Evolutionary conservation across 768 basidiomycete species (phyloP), one percentile per base, ranked within the genome.

Genomic region (Daedaleopsis nitida): DNA sequence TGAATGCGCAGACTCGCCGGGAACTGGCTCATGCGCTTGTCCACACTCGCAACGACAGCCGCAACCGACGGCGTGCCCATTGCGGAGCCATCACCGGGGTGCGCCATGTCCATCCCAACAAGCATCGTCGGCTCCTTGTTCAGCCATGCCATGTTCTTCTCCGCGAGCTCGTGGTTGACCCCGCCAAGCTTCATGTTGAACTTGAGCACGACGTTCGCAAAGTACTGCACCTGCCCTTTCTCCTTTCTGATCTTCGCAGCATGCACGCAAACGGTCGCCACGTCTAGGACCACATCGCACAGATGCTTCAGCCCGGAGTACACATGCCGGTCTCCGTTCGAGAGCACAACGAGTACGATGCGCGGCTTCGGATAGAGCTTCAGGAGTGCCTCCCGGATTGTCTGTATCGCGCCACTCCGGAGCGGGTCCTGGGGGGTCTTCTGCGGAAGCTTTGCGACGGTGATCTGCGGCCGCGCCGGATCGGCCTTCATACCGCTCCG

Each of bases 101-200:
- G 92, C 0, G 90, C 92, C 0, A 92, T 89, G 68, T 94, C 91
- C 64, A 92, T 91, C 14, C 92, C 92, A 3, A 94, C 86, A 69
- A 94, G 75, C 88, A 94, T 94, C 10, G 92, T 93, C 55, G 80
- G 80, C 65, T 80, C 78, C 71, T 82, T 82, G 1, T 71, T 83
- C 49, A 93, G 74, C 91, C 91, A 93, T 39, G 61, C 66, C 80
- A 87, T 83, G 1, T 83, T 81, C 1, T 60, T 66, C 0, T 77
- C 70, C 35, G 87, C 86, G 10, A 92, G 74, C 52, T 80, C 62
- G 72, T 94, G 92, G 65, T 94, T 94, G 23, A 88, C 75, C 0
- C 92, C 92, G 6, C 91, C 90, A 1, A 93, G 83, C 73, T 94
- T 94, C 37, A 86, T 85, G 66, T 94, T 94, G 9, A 91, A 81